phyloP scores from a whole-genome alignment of 805 yeast genomes.

The Candida pini region DNA sequence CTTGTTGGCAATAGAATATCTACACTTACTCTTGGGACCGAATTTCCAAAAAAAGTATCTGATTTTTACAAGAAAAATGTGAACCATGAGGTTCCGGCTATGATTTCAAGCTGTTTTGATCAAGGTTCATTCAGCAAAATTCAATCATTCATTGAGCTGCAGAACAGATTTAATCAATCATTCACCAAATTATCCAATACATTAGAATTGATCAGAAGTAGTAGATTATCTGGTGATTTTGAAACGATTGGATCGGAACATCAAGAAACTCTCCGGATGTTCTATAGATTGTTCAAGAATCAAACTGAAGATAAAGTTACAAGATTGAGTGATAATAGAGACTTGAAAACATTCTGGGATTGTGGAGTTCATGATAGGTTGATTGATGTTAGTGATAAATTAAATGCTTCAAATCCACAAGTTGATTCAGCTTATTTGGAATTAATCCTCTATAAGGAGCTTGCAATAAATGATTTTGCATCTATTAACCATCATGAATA shows the following conservation, averaged over 20 bases:
- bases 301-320: constrained; percentile 23
- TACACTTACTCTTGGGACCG: constrained; percentile 31
- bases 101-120: constrained; percentile 49
- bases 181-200: constrained; percentile 35
- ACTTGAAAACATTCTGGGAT: constrained; percentile 48
- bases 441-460: constrained; percentile 33
- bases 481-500: constrained; percentile 23
- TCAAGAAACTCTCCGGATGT: constrained; percentile 11
- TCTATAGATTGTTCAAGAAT: constrained; percentile 13
- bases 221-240: constrained; percentile 26
- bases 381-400: constrained; percentile 12
- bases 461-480: constrained; percentile 31
- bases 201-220: constrained; percentile 29
- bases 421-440: constrained; percentile 28
- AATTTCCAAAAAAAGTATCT: constrained; percentile 31
- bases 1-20: constrained; percentile 45
- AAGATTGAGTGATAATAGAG: constrained; percentile 53
- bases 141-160: constrained; percentile 59
- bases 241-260: constrained; percentile 9
- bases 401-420: constrained; percentile 20
- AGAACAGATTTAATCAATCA: constrained; percentile 46
- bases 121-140: constrained; percentile 60
- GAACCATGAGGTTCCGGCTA: constrained; percentile 43
- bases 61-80: constrained; percentile 48
- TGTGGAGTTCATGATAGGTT: constrained; percentile 35